These are phyloP conservation scores for Fusarium beomiforme DNA, from an alignment of 2,329 filamentous ascomycete genomes.

Conservation along the genomic window DNA sequence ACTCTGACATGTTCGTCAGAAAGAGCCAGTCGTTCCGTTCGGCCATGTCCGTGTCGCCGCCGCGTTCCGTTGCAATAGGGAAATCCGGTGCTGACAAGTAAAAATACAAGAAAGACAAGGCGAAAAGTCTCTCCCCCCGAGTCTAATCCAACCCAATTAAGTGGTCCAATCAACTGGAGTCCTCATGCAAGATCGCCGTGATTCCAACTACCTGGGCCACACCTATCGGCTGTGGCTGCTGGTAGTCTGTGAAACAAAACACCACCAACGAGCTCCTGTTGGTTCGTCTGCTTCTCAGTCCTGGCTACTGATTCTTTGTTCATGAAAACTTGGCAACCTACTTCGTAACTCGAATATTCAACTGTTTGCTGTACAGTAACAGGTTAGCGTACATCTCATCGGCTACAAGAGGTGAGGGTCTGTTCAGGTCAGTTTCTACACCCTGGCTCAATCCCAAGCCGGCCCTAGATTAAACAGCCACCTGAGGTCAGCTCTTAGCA, in stretches of 20 bases:
- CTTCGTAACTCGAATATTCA: not conserved
- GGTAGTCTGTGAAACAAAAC: slow-evolving; percentile 4
- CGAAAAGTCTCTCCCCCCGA: not conserved
- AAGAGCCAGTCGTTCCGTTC: slow-evolving; percentile 5
- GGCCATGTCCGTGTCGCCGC: slow-evolving; percentile 25
- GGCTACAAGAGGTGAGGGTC: not conserved
- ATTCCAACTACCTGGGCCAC: slow-evolving; percentile 1
- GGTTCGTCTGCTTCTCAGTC: slow-evolving; percentile 14
- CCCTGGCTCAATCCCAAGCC: slow-evolving; percentile 3
- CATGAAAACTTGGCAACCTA: not conserved
- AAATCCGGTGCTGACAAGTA: not conserved
- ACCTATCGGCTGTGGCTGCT: slow-evolving; percentile 13
- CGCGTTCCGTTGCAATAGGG: not conserved
- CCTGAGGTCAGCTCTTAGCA: slow-evolving; percentile 28
- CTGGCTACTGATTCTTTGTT: slow-evolving; percentile 9
- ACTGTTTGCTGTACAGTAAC: not conserved
- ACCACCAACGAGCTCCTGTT: slow-evolving; percentile 18
- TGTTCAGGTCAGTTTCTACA: not conserved
- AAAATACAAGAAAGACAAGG: not conserved
- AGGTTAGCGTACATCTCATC: not conserved
- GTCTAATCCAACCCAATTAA: slow-evolving; percentile 1
- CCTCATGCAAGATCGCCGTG: slow-evolving; percentile 16
- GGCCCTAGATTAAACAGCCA: slow-evolving; percentile 7
- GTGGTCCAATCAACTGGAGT: not conserved
- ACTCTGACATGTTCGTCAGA: slow-evolving; percentile 21